A percentile compares a stretch with the other conserved stretches of the same genome.
Conservation (phyloP, 805 yeast genomes). For the Nakazawaea ernobii region DNA sequence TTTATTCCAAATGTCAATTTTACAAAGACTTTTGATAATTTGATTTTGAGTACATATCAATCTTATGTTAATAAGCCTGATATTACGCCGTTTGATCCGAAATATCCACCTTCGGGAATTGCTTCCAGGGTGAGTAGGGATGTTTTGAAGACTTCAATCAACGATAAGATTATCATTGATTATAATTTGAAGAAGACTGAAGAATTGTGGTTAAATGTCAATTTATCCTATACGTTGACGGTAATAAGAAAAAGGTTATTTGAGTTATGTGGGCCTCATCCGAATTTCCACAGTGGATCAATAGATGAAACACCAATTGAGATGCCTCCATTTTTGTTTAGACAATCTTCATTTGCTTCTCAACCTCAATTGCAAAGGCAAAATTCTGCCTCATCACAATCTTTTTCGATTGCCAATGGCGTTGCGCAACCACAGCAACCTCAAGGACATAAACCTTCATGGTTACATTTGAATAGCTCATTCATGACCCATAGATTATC, state of each 20-base stretch:
- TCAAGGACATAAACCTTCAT: constrained; percentile 23
- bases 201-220: constrained; percentile 21
- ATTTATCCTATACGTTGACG: constrained; percentile 21
- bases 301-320: constrained; percentile 8
- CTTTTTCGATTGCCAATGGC: constrained; percentile 7
- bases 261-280: constrained; percentile 21
- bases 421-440: constrained; percentile 9
- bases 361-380: constrained; percentile 19
- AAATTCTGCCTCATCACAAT: constrained; percentile 18
- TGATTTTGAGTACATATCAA: constrained; percentile 42
- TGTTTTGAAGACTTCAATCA: constrained; percentile 30
- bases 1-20: constrained; percentile 21
- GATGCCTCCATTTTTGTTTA: constrained; percentile 10
- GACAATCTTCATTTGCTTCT: constrained; percentile 11
- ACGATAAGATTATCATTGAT: constrained; percentile 20
- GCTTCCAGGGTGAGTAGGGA: constrained; percentile 55
- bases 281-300: background rate
- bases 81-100: constrained; percentile 60
- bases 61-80: constrained; percentile 49
- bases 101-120: constrained; percentile 64
- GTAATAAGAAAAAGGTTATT: constrained; percentile 27
- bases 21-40: constrained; percentile 35
- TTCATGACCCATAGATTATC: constrained; percentile 24
- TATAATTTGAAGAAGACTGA: constrained; percentile 18
- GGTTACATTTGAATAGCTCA: constrained; percentile 27